Evolutionary conservation across 306 rosid genomes (phyloP).

Genomic region (Trifolium fragiferum): DNA sequence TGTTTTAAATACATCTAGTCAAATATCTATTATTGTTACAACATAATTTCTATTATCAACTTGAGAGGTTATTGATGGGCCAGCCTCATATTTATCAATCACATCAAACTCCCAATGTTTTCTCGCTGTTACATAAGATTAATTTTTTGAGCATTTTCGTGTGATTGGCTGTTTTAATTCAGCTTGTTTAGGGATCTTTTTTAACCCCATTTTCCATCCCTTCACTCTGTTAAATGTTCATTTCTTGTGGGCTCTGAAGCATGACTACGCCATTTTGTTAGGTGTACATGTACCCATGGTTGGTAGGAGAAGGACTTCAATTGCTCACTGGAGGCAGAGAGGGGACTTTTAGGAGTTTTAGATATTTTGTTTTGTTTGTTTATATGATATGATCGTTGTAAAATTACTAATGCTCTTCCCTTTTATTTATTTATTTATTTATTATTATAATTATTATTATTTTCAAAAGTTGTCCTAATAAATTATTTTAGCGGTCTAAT

Average conservation of each 20-base stretch:
- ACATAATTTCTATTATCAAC: neutral
- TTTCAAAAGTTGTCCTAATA: neutral
- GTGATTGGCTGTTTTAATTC: neutral
- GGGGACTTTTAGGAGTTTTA: constrained; percentile 18
- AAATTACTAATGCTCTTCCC: constrained; percentile 1
- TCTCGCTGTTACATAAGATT: neutral
- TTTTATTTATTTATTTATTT: neutral
- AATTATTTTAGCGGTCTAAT: constrained; percentile 24
- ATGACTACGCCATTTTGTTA: constrained; percentile 10
- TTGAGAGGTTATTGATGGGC: constrained; percentile 7
- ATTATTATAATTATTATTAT: too few species aligned
- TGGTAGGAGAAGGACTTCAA: constrained; percentile 23
- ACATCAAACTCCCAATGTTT: constrained; percentile 1
- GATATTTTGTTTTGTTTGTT: constrained; percentile 18
- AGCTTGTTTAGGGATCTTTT: constrained; percentile 6
- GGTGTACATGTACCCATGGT: constrained; percentile 16
- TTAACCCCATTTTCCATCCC: neutral
- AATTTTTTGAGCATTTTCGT: neutral
- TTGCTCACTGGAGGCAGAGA: constrained; percentile 25
- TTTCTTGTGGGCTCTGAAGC: constrained; percentile 16
- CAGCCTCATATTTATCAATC: constrained; percentile 7
- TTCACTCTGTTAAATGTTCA: constrained; percentile 19
- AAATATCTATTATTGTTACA: too few species aligned
- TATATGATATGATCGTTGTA: neutral
- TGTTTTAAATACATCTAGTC: too few species aligned